Evolutionary conservation across 768 basidiomycete genomes (phyloP).

Genomic region (Lactifluus rugatus): DNA sequence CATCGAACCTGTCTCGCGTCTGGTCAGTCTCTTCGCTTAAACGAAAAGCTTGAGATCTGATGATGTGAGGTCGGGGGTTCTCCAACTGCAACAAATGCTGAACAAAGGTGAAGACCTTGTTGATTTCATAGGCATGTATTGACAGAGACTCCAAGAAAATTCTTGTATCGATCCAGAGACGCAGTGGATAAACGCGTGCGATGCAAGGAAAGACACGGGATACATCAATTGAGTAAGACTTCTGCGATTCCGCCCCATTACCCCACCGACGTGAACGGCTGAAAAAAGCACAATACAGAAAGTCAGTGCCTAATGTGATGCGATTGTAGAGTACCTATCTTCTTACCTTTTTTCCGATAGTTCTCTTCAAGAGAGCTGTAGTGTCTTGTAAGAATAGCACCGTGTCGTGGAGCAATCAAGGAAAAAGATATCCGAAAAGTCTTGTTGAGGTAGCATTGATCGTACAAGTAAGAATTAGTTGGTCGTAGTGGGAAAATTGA

Average conservation of each 20-base stretch:
- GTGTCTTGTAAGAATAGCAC: background rate
- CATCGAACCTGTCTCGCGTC: background rate
- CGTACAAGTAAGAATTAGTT: background rate
- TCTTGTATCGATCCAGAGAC: background rate
- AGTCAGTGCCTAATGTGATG: background rate
- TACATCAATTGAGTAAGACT: background rate
- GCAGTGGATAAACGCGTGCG: background rate
- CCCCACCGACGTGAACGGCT: background rate
- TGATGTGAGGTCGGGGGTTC: background rate
- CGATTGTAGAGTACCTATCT: background rate
- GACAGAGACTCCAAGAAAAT: background rate
- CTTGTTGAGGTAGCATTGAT: background rate
- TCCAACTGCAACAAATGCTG: background rate
- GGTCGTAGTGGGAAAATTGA: background rate
- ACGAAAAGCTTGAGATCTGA: background rate
- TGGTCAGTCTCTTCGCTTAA: background rate
- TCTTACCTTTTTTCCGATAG: background rate
- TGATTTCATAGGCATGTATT: background rate
- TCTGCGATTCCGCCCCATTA: background rate
- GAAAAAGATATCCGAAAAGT: background rate
- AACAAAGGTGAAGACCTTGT: background rate
- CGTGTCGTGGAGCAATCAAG: too few species aligned
- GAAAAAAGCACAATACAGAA: too few species aligned
- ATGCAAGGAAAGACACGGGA: background rate
- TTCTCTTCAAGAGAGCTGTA: background rate